phyloP scores from a whole-genome alignment of 805 yeast genomes.

The Geotrichum ghanense region DNA sequence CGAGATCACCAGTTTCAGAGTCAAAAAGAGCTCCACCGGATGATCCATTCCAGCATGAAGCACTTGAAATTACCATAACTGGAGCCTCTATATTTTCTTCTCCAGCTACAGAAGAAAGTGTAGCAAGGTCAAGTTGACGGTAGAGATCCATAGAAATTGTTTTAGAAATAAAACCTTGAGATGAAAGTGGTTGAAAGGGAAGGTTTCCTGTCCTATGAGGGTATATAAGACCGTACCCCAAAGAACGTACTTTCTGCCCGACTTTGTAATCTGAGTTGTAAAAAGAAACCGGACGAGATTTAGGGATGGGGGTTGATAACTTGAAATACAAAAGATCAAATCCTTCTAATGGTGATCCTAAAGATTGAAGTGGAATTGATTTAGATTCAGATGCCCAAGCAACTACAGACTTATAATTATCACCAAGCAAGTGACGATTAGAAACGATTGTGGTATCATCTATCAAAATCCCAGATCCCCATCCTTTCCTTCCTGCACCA shows the following conservation, averaged over 20 bases:
- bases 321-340: constrained; percentile 22
- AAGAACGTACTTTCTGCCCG: constrained; percentile 19
- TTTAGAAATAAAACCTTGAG: constrained; percentile 19
- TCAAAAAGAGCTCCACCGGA: constrained; percentile 27
- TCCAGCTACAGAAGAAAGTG: background rate
- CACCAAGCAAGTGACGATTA: constrained; percentile 24
- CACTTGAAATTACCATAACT: constrained; percentile 22
- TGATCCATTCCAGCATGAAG: constrained; percentile 30
- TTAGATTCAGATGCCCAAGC: constrained; percentile 10
- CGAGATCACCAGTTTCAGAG: constrained; percentile 13
- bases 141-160: constrained; percentile 10
- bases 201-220: constrained; percentile 16
- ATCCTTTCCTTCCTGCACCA: constrained; percentile 18
- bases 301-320: constrained; percentile 9
- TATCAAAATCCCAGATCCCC: constrained; percentile 29
- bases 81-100: constrained; percentile 2
- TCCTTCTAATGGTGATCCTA: constrained; percentile 19
- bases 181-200: constrained; percentile 19
- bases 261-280: constrained; percentile 9
- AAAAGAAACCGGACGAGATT: constrained; percentile 13
- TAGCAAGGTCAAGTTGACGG: background rate
- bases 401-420: constrained; percentile 4
- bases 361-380: constrained; percentile 6
- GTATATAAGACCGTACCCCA: constrained; percentile 25
- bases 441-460: constrained; percentile 21